A percentile compares a stretch with the other conserved stretches of the same genome.
These are phyloP conservation scores for Cryptococcus maquisensis DNA, from an alignment of 1,284 basidiomycete genomes.

Conservation along the genomic window DNA sequence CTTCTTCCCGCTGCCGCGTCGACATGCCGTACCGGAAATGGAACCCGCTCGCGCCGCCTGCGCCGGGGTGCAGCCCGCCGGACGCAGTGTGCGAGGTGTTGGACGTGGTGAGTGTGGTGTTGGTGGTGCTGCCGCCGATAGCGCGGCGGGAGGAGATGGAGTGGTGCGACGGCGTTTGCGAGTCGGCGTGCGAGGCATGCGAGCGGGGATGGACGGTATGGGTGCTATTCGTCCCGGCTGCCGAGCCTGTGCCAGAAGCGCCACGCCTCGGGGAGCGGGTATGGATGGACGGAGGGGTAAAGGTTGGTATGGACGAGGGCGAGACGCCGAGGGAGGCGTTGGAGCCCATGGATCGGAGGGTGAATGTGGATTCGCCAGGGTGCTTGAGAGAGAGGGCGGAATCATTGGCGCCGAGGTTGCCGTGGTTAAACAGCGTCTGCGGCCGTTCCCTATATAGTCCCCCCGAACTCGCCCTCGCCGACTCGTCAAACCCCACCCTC, in stretches of 20 bases:
- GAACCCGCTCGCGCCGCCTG: conserved; percentile 10
- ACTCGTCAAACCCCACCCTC: conserved; percentile 31
- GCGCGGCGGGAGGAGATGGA: conserved; percentile 11
- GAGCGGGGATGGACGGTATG: conserved; percentile 4
- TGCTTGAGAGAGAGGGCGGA: conserved; percentile 10
- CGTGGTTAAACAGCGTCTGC: conserved; percentile 12
- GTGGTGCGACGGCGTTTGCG: conserved; percentile 11
- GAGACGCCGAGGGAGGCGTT: conserved; percentile 33
- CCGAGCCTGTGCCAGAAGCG: background rate
- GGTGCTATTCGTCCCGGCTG: conserved; percentile 1
- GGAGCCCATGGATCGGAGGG: conserved; percentile 30
- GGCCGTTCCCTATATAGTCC: background rate
- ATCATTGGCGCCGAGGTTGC: conserved; percentile 4
- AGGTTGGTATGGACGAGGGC: conserved; percentile 16
- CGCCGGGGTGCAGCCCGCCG: conserved; percentile 7
- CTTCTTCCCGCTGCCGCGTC: conserved; percentile 22
- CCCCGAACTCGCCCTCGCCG: conserved; percentile 3
- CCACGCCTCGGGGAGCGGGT: conserved; percentile 8
- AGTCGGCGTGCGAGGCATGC: conserved; percentile 2
- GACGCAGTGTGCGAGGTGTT: background rate
- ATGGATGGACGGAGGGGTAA: conserved; percentile 21
- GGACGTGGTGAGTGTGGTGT: background rate
- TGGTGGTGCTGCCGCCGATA: conserved; percentile 1
- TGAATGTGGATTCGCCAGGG: conserved; percentile 33
- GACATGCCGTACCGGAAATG: conserved; percentile 7